Evolutionary conservation across 441 rosid genomes (phyloP).

Genomic region (Gossypium schwendimanii): DNA sequence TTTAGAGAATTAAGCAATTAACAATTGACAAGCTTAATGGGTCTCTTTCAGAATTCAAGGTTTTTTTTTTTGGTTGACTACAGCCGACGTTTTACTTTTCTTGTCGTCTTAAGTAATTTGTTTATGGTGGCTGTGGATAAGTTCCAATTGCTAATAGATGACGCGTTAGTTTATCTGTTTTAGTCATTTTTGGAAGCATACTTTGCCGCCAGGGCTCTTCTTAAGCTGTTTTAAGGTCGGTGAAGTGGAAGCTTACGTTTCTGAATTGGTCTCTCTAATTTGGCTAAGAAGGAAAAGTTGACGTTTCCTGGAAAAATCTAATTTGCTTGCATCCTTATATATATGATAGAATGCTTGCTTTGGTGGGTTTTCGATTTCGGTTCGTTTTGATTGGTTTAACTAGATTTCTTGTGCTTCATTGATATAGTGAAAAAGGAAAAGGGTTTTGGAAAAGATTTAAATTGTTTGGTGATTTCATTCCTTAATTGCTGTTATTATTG

Average conservation of each 20-base stretch:
- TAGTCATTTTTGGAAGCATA: not conserved
- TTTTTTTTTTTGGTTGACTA: not conserved
- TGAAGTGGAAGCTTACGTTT: conserved; percentile 9
- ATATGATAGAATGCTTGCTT: not conserved
- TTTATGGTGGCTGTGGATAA: not conserved
- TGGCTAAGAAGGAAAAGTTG: not conserved
- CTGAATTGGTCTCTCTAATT: conserved; percentile 2
- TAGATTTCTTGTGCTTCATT: not conserved
- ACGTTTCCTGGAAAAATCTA: not conserved
- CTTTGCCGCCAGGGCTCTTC: conserved; percentile 8
- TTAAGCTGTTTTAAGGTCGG: conserved; percentile 6
- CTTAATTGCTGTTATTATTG: not conserved
- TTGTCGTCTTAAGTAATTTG: not conserved
- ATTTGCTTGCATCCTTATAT: not conserved
- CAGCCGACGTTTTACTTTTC: conserved; percentile 9
- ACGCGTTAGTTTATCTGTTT: not conserved
- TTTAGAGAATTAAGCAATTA: not conserved
- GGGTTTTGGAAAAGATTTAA: not conserved
- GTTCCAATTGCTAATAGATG: not conserved
- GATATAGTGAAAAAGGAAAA: not conserved
- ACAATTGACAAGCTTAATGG: not conserved
- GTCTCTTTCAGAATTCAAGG: not conserved
- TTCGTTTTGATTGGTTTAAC: not conserved
- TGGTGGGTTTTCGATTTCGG: not conserved
- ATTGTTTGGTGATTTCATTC: not conserved